Percentiles rank a stretch among this genome's conserved stretches.
Evolutionary conservation across 2,329 filamentous ascomycete species (phyloP).

Genomic region (Pyrenophora seminiperda): DNA sequence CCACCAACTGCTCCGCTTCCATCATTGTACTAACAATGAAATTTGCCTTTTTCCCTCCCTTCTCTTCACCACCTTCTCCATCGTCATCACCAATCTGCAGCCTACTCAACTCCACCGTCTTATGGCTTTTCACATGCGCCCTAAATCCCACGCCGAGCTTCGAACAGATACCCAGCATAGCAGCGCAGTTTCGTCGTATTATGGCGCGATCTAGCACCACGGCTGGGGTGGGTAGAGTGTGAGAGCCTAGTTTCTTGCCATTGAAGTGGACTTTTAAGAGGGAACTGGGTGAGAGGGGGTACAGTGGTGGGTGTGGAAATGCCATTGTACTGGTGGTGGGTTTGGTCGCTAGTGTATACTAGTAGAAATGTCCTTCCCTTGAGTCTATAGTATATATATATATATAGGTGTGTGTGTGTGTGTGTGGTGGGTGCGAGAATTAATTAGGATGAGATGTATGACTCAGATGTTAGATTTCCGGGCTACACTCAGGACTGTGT

Average conservation of each 20-base stretch:
- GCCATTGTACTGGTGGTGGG: background rate
- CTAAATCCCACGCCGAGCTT: slow-evolving; percentile 69
- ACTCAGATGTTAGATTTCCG: too few relatives aligned
- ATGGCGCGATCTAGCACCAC: slow-evolving; percentile 71
- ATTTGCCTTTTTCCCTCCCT: slow-evolving; percentile 51
- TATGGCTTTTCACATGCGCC: slow-evolving; percentile 83
- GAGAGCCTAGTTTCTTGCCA: slow-evolving; percentile 63
- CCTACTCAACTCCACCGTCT: slow-evolving; percentile 70
- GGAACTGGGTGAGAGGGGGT: slow-evolving; percentile 18
- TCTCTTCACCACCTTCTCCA: too few relatives aligned
- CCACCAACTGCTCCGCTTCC: slow-evolving; percentile 71
- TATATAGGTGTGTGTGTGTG: too few relatives aligned
- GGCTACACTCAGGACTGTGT: too few relatives aligned
- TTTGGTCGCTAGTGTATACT: background rate
- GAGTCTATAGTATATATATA: too few relatives aligned
- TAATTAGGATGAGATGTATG: too few relatives aligned
- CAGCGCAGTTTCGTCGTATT: slow-evolving; percentile 68
- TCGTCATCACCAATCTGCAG: slow-evolving; percentile 64
- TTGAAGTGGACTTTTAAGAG: slow-evolving; percentile 52
- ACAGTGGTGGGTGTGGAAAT: slow-evolving; percentile 19
- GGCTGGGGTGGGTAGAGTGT: slow-evolving; percentile 68
- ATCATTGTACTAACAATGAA: slow-evolving; percentile 75
- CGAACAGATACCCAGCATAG: slow-evolving; percentile 70
- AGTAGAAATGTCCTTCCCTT: too few relatives aligned
- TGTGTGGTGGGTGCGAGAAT: too few relatives aligned